phyloP scores from a whole-genome alignment of 2,329 filamentous ascomycete genomes.

The Phaeosphaeriaceae sp. region DNA sequence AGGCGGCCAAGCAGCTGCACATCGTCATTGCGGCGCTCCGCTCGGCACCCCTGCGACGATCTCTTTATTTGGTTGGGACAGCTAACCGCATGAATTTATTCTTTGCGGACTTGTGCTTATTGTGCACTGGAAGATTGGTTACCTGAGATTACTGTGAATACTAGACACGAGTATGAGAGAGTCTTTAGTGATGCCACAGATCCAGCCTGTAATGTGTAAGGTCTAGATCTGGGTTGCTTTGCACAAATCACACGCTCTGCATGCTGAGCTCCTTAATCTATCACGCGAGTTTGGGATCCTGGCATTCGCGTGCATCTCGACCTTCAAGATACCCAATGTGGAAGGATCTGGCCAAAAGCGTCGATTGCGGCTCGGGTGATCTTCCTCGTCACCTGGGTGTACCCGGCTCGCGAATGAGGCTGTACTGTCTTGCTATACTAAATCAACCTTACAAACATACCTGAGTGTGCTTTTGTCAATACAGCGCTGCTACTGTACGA shows the following conservation, averaged over 20 bases:
- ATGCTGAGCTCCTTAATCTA: constrained; percentile 1
- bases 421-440: not conserved
- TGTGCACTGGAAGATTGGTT: not conserved
- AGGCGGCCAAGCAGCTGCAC: constrained; percentile 13
- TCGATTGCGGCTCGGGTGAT: constrained; percentile 34
- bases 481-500: no score
- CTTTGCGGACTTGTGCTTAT: not conserved
- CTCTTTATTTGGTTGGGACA: not conserved
- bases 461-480: no score
- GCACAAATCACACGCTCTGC: not conserved
- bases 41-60: constrained; percentile 31
- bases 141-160: no score
- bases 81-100: no score
- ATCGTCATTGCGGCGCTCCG: constrained; percentile 28
- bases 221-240: not conserved
- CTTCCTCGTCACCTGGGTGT: constrained; percentile 19
- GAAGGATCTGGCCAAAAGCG: constrained; percentile 23
- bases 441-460: not conserved
- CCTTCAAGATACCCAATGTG: constrained; percentile 27
- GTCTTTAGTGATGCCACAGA: no score
- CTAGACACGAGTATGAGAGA: no score
- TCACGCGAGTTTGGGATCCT: constrained; percentile 13
- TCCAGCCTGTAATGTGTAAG: constrained; percentile 1
- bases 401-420: not conserved
- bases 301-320: constrained; percentile 3